Conservation (phyloP, 805 yeast genomes). For the Candida lessepsii region DNA sequence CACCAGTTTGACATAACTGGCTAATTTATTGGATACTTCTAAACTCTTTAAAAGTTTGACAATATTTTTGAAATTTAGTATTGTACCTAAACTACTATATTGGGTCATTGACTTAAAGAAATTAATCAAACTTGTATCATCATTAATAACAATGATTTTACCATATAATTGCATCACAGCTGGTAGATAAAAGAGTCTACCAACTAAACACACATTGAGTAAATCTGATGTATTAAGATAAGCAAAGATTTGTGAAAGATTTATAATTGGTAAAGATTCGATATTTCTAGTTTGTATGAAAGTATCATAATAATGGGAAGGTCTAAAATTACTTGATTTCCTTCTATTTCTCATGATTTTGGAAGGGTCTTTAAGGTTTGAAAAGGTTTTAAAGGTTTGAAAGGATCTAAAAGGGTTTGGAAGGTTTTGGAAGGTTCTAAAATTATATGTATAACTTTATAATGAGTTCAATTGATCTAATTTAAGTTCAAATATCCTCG, state of each 20-base stretch:
- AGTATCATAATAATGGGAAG: conserved; percentile 12
- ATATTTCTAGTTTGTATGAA: conserved; percentile 8
- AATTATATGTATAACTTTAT: too few relatives aligned
- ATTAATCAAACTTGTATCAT: conserved; percentile 2
- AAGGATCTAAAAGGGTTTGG: too few relatives aligned
- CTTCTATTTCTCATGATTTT: conserved; percentile 13
- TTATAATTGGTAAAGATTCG: conserved; percentile 22
- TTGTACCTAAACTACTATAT: conserved; percentile 20
- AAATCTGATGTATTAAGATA: conserved; percentile 22
- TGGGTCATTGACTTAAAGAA: conserved; percentile 4
- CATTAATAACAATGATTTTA: conserved; percentile 18
- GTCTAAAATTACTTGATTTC: conserved; percentile 16
- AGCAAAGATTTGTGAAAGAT: conserved; percentile 20
- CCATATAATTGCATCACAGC: conserved; percentile 24
- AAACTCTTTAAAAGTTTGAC: conserved; percentile 15
- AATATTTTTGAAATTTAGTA: conserved; percentile 15
- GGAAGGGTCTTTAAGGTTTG: too few relatives aligned
- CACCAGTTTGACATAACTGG: conserved; percentile 2
- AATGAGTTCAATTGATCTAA: too few relatives aligned
- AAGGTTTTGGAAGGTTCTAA: too few relatives aligned
- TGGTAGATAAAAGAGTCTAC: conserved; percentile 25
- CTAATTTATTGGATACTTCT: conserved; percentile 10
- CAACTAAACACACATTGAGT: conserved; percentile 20
- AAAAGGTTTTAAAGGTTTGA: too few relatives aligned
- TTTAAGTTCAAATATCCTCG: too few relatives aligned